Base-by-base conservation (phyloP, 305 asterid genomes). In the Rubia peregrina region DNA sequence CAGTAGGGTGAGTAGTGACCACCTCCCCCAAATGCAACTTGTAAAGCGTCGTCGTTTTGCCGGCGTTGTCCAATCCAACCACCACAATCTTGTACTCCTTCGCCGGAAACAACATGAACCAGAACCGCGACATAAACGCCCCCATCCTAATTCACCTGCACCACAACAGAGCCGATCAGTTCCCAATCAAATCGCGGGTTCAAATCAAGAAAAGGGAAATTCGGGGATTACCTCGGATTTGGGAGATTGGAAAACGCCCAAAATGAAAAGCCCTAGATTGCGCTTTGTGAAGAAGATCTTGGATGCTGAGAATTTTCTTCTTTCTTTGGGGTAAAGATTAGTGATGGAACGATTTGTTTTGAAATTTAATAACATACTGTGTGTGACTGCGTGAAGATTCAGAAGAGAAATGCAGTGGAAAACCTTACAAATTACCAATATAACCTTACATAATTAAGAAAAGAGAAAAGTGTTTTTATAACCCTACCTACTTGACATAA, bases 11-110 rank as follows among this genome's bases (percentile, higher is more conserved):
- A 61, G 98, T 93, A 73, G 98, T 85, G 64, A 91, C 97, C 71
- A 91, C 98, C 80, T 93, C 98, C 13, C 96, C 96, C 71, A 91
- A 79, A 79, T 90, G 96, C 74, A 93, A 83, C 92, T 91, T 91
- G 85, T 91, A 94, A 79, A 94, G 98, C 85, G 97, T 91, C 80
- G 96, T 91, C 80, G 98, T 91, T 81, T 91, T 91, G 12, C 96
- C 98, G 26, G 97, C 98, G 90, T 94, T 94, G 75, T 94, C 98
- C 82, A 94, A 82, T 51, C 98, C 97, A 43, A 94, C 98, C 75
- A 94, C 96, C 73, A 94, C 96, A 88, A 91, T 94, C 95, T 93
- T 93, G 87, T 93, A 93, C 88, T 93, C 98, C 87, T 86, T 87
- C 42, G 98, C 97, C 65, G 96, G 92, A 75, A 94, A 91, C 76